Percentiles rank a stretch among this genome's conserved stretches.
phyloP scores from a whole-genome alignment of 2,329 filamentous ascomycete genomes.

The Scorias spongiosa region DNA sequence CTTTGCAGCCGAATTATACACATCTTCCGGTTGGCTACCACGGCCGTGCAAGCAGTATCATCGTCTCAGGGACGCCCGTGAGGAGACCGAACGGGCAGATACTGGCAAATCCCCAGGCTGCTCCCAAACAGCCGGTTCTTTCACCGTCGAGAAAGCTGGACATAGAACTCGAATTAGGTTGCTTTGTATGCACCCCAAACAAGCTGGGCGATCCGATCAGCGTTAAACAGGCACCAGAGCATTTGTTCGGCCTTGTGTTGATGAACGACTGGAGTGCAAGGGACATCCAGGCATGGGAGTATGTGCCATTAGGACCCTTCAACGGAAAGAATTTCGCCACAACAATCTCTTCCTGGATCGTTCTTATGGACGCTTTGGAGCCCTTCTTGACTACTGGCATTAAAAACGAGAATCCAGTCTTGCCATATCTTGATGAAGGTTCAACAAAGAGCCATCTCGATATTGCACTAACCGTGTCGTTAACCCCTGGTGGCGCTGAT shows the following conservation, averaged over 20 bases:
- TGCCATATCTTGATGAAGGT: slow-evolving; percentile 51
- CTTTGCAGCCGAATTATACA: slow-evolving; percentile 67
- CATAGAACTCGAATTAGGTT: slow-evolving; percentile 67
- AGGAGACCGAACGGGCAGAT: slow-evolving; percentile 64
- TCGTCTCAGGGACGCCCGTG: slow-evolving; percentile 59
- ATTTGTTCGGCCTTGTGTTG: slow-evolving; percentile 65
- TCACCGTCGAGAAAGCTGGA: slow-evolving; percentile 53
- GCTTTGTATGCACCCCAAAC: slow-evolving; percentile 53
- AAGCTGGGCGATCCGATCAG: slow-evolving; percentile 47
- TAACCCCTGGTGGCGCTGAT: slow-evolving; percentile 34
- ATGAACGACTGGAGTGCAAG: slow-evolving; percentile 81
- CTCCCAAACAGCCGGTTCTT: slow-evolving; percentile 47
- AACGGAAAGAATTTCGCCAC: slow-evolving; percentile 74
- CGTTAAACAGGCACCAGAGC: slow-evolving; percentile 49
- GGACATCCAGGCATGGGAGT: slow-evolving; percentile 75
- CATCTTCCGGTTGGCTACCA: slow-evolving; percentile 74
- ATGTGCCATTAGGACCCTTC: slow-evolving; percentile 67
- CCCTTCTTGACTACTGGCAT: slow-evolving; percentile 45
- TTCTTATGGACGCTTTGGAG: slow-evolving; percentile 60
- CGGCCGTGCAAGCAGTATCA: slow-evolving; percentile 59
- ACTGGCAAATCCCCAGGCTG: slow-evolving; percentile 45
- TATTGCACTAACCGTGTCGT: slow-evolving; percentile 52
- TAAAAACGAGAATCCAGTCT: slow-evolving; percentile 37
- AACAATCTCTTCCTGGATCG: slow-evolving; percentile 64
- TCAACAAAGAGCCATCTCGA: slow-evolving; percentile 47